Percentiles rank a stretch among this genome's conserved stretches.
These are phyloP conservation scores for Gyrodon lividus DNA, from an alignment of 768 basidiomycete species.

Conservation along the genomic window DNA sequence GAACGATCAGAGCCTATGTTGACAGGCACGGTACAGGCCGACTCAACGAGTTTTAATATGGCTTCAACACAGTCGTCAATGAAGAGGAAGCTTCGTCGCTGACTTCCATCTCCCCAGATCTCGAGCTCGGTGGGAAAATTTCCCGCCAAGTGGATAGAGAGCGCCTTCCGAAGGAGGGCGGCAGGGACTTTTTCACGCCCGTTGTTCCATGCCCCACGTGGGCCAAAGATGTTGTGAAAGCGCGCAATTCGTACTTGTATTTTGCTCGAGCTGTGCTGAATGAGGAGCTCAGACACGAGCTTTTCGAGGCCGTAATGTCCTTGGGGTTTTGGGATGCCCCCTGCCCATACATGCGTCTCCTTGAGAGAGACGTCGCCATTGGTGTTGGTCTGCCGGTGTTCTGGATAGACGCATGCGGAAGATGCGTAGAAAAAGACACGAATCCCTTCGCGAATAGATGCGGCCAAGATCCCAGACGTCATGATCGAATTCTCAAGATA, in stretches of 20 bases:
- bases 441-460: constrained; percentile 39
- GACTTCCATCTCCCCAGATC: constrained; percentile 56
- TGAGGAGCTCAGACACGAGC: constrained; percentile 46
- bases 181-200: constrained; percentile 62
- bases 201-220: constrained; percentile 49
- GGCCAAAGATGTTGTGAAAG: constrained; percentile 61
- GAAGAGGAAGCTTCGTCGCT: constrained; percentile 55
- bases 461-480: constrained; percentile 46
- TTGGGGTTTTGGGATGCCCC: constrained; percentile 44
- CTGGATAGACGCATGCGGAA: constrained; percentile 59
- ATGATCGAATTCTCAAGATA: constrained; percentile 51
- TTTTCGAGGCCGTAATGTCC: constrained; percentile 63
- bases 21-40: constrained; percentile 35
- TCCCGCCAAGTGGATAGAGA: constrained; percentile 26
- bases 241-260: constrained; percentile 48
- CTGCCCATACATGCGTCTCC: constrained; percentile 44
- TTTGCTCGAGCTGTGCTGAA: constrained; percentile 30
- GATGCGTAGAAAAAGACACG: constrained; percentile 53
- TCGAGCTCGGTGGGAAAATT: constrained; percentile 35
- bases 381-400: constrained; percentile 35
- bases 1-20: constrained; percentile 53
- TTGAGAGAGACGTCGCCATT: constrained; percentile 41
- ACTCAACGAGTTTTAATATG: constrained; percentile 42
- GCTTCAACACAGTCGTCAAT: constrained; percentile 56
- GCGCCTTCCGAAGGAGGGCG: constrained; percentile 53